Conservation (phyloP, 495 filamentous ascomycete genomes). For the Thermothielavioides terrestris region DNA sequence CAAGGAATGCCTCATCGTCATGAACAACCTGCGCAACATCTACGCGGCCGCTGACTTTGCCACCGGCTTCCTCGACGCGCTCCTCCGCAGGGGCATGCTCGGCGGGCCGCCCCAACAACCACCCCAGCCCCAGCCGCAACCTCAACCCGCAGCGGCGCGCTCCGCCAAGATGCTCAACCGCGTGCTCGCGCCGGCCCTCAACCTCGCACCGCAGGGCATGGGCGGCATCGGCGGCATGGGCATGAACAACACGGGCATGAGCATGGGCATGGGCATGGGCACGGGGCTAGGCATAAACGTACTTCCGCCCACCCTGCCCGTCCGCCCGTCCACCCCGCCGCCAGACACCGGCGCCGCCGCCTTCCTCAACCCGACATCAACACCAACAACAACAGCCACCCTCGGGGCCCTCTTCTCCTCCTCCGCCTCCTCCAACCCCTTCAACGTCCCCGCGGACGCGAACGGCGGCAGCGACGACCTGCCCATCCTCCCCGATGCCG, state of each 20-base stretch:
- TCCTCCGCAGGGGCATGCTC: slow-evolving; percentile 52
- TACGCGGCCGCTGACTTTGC: slow-evolving; percentile 85
- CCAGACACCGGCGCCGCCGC: slow-evolving; percentile 26
- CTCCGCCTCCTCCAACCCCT: background rate
- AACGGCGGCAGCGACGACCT: background rate
- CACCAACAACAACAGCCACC: background rate
- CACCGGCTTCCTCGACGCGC: slow-evolving; percentile 75
- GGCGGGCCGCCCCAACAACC: slow-evolving; percentile 45
- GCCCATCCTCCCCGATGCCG: background rate
- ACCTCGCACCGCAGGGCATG: slow-evolving; percentile 3
- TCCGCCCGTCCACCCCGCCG: slow-evolving; percentile 34
- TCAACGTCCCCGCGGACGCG: background rate
- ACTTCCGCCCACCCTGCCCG: background rate
- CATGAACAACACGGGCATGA: too few relatives aligned
- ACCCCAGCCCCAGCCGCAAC: background rate
- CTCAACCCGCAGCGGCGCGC: background rate
- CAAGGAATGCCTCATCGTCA: slow-evolving; percentile 75
- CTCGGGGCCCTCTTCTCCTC: background rate
- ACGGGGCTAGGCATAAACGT: too few relatives aligned
- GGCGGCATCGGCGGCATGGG: background rate
- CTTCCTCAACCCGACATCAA: slow-evolving; percentile 4
- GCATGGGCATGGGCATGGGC: too few relatives aligned
- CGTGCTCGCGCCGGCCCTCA: slow-evolving; percentile 9
- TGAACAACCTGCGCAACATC: slow-evolving; percentile 69
- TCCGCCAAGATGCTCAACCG: slow-evolving; percentile 7